phyloP scores from a whole-genome alignment of 768 basidiomycete genomes.

The Tephrocybe sp. region DNA sequence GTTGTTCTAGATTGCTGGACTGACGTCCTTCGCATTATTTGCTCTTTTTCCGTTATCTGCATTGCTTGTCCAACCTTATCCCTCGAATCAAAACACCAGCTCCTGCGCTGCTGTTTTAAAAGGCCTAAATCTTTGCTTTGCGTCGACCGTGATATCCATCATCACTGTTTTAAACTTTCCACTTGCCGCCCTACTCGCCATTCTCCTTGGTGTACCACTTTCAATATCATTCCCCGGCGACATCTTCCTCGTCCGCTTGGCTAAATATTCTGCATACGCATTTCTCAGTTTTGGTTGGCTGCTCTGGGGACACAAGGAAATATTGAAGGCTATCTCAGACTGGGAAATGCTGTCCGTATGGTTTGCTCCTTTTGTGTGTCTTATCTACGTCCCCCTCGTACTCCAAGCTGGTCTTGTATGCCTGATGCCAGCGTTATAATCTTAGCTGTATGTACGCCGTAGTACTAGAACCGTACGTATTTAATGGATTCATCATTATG shows the following conservation, averaged over 20 bases:
- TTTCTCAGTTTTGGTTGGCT: conserved; percentile 59
- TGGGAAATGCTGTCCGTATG: conserved; percentile 81
- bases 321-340: conserved; percentile 57
- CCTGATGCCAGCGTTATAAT: conserved; percentile 30
- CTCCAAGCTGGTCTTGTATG: conserved; percentile 67
- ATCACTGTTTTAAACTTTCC: conserved; percentile 92
- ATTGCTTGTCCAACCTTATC: conserved; percentile 23
- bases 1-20: conserved; percentile 19
- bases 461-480: not conserved
- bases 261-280: conserved; percentile 37
- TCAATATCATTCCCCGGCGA: conserved; percentile 35
- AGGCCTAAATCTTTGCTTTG: conserved; percentile 74
- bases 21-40: conserved; percentile 26
- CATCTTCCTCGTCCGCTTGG: conserved; percentile 18
- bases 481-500: too few species aligned
- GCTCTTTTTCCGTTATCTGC: conserved; percentile 29
- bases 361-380: conserved; percentile 80
- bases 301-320: conserved; percentile 40
- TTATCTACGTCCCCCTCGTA: conserved; percentile 74
- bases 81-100: conserved; percentile 25
- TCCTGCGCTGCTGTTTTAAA: conserved; percentile 55
- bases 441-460: not conserved
- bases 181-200: conserved; percentile 69
- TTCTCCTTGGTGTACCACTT: conserved; percentile 67
- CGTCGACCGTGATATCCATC: conserved; percentile 83